Evolutionary conservation across 768 basidiomycete species (phyloP), one percentile per base, ranked within the genome.

Genomic region (Suillus occidentalis): DNA sequence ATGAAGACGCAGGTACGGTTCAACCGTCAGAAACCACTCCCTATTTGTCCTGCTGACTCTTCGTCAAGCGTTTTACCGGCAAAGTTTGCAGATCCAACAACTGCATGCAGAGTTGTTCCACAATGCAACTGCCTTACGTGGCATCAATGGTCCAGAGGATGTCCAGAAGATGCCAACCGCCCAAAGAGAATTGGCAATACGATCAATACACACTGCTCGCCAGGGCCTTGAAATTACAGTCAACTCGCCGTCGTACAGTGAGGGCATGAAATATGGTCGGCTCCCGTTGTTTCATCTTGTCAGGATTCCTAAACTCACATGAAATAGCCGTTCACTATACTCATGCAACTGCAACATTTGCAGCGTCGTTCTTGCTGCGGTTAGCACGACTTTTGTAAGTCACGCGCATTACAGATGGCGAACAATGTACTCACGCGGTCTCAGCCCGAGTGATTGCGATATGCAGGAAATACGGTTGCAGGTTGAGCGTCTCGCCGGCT

Each of bases 291-390:
- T 66, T 43, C 12, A n/a, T 28, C 64, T 43, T 13, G 20, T 28
- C n/a, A 49, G 22, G 22, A 39, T 63, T 60, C 14, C 66, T 60
- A 34, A 62, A 14, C 31, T 62, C 55, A 65, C 56, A 70, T 45
- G 36, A 25, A 22, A 53, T 68, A 93, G 92, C 94, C 18, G 91
- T 95, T n/a, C 89, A 93, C 72, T 91, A 92, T 71, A 91, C 91
- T 16, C 95, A 98, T 73, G 92, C 93, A 49, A 93, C 94, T 36
- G 95, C 95, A 6, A 97, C 95, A 0, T 98, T 98, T 78, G 86
- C 92, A 25, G 95, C 95, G 14, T 93, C 94, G 4, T 91, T 98
- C 76, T 81, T 97, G 65, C 82, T 98, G 58, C 89, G 95, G 39
- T 81, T 97, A 57, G 87, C 89, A 43, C 87, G 95, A 31, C 82